Conservation (phyloP, 768 basidiomycete genomes). For the Lactarius deliciosus region DNA sequence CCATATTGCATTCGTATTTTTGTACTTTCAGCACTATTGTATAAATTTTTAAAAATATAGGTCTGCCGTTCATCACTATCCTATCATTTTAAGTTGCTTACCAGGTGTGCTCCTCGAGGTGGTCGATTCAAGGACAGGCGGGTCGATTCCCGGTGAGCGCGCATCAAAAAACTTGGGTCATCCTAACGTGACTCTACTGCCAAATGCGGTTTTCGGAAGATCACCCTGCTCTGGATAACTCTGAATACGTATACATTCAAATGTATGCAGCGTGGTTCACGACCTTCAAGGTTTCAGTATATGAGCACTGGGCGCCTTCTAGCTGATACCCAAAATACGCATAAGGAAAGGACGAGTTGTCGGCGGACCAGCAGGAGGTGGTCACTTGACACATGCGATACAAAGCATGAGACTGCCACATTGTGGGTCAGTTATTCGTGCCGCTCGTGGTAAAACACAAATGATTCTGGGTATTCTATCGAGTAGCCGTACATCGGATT, state of each 20-base stretch:
- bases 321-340: conserved; percentile 3
- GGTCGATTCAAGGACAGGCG: neutral
- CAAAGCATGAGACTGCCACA: conserved; percentile 19
- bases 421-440: neutral
- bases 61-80: conserved; percentile 8
- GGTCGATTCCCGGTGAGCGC: conserved; percentile 14
- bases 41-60: conserved; percentile 25
- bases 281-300: conserved; percentile 14
- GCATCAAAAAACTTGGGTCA: conserved; percentile 21
- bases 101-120: neutral
- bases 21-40: conserved; percentile 26
- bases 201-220: conserved; percentile 22
- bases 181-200: neutral
- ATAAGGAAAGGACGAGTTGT: conserved; percentile 10
- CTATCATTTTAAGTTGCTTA: conserved; percentile 1
- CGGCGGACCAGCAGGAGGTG: conserved; percentile 15
- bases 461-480: neutral
- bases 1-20: conserved; percentile 27
- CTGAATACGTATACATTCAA: conserved; percentile 12
- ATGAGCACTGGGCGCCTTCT: conserved; percentile 7
- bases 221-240: neutral
- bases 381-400: conserved; percentile 18
- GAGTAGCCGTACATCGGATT: conserved; percentile 17
- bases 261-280: conserved; percentile 12
- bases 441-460: neutral